Base-by-base conservation (phyloP, 2,329 filamentous ascomycete species). In the Aspergillus udagawae region DNA sequence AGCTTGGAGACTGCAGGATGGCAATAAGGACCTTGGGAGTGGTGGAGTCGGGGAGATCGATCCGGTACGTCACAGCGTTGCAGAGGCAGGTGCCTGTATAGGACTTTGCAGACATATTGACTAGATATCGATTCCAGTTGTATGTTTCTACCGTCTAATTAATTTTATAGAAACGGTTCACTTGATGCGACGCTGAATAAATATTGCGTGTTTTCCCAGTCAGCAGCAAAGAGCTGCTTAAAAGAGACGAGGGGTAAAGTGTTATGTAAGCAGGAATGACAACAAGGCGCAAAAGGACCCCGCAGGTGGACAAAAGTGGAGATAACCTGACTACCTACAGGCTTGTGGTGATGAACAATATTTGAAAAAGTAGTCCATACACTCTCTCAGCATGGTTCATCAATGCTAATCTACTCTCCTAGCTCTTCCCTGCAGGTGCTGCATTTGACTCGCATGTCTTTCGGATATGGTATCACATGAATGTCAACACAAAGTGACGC, bases 401-500 rank as follows among this genome's bases (percentile, higher is more conserved):
- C 3, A 65, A 58, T 23, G 4, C 54, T 4, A 29, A 49, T 25
- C 63, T 67, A 49, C 54, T 59, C 29, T 38, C 21, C n/a, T 20
- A 67, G 50, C 14, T 63, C 48, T 27, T 63, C 55, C 4, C 53
- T 48, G 49, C 58, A 67, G 53, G 64, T 59, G n/a, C 20, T 49
- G 49, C 59, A 66, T 60, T 58, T 55, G 51, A 57, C 56, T n/a
- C 41, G 55, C 51, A 65, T 64, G 10, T 63, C 59, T 53, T 60
- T 62, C 6, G 58, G 54, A 32, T 55, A 63, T 29, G 38, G 58
- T 42, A 61, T 65, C 53, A 65, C 55, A 55, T 67, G 56, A 14
- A 49, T 8, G 27, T 62, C 57, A 51, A 65, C 55, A 52, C n/a
- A n/a, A 67, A 65, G 57, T 63, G 57, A 58, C 59, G 58, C n/a